phyloP scores from a whole-genome alignment of 2,329 filamentous ascomycete species.

The Coniochaeta sp. region DNA sequence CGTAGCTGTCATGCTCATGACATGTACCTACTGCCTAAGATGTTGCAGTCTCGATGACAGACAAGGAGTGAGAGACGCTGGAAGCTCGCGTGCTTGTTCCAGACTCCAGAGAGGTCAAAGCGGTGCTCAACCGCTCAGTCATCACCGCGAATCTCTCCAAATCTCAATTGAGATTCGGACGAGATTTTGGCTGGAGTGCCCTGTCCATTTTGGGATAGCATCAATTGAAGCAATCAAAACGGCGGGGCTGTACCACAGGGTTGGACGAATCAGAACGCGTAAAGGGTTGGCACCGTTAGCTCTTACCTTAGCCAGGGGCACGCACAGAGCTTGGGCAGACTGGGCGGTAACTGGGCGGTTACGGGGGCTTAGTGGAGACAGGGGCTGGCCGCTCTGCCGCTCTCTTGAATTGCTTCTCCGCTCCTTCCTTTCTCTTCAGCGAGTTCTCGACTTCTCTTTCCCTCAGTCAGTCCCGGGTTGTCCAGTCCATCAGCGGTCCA shows the following conservation, averaged over 20 bases:
- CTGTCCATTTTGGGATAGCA: neutral
- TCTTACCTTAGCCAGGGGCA: neutral
- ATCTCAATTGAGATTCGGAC: neutral
- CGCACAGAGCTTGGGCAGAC: neutral
- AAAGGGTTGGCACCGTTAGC: neutral
- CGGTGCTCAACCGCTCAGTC: neutral
- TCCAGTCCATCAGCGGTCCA: constrained; percentile 14
- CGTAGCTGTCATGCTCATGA: no score
- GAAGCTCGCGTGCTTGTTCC: no score
- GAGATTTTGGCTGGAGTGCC: neutral
- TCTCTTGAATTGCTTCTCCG: constrained; percentile 11
- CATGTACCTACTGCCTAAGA: no score
- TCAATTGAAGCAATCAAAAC: neutral
- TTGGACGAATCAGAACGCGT: neutral
- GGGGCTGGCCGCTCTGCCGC: constrained; percentile 5
- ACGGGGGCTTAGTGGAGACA: constrained; percentile 3
- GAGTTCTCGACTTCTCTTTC: constrained; percentile 16
- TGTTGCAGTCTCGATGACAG: no score
- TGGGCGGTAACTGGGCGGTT: neutral
- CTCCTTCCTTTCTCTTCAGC: constrained; percentile 11
- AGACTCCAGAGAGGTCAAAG: neutral
- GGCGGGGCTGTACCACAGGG: neutral
- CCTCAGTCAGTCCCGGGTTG: constrained; percentile 17
- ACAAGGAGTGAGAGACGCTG: no score
- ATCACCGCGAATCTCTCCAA: neutral